Percentiles rank a stretch among this genome's conserved stretches.
Conservation (phyloP, 2,329 filamentous ascomycete genomes). For the Penicillium digitatum region DNA sequence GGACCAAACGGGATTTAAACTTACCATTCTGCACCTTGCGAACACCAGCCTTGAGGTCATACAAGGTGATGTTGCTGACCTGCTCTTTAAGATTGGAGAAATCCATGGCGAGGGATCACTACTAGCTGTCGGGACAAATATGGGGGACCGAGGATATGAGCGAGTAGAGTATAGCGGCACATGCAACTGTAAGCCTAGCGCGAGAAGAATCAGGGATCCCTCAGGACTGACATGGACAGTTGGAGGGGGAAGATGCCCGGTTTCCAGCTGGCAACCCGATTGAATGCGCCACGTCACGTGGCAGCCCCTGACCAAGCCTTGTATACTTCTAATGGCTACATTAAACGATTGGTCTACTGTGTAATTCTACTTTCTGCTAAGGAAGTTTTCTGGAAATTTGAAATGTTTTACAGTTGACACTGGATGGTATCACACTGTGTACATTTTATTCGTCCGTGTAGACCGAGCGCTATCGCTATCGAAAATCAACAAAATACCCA, state of each 20-base stretch:
- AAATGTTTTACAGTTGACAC: constrained; percentile 2
- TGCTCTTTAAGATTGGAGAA: constrained; percentile 77
- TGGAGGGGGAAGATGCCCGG: constrained; percentile 17
- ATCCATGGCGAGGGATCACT: constrained; percentile 61
- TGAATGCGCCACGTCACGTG: constrained; percentile 33
- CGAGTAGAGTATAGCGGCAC: background rate
- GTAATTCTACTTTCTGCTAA: background rate
- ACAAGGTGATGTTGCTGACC: constrained; percentile 87
- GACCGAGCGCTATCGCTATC: constrained; percentile 23
- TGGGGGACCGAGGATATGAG: background rate
- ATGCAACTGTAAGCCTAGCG: constrained; percentile 12
- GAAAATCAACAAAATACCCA: constrained; percentile 21
- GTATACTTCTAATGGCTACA: constrained; percentile 9
- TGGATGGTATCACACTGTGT: constrained; percentile 19
- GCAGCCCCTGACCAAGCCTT: constrained; percentile 25
- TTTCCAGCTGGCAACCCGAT: constrained; percentile 28
- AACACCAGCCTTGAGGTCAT: constrained; percentile 91
- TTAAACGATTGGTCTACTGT: background rate
- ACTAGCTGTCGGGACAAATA: constrained; percentile 10
- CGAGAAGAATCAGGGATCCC: constrained; percentile 14
- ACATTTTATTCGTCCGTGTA: constrained; percentile 21
- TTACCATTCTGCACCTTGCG: constrained; percentile 95
- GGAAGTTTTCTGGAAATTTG: background rate
- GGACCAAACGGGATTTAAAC: constrained; percentile 21
- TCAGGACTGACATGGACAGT: constrained; percentile 14